Evolutionary conservation across 805 yeast species (phyloP).

Genomic region (Candida sonorensis): DNA sequence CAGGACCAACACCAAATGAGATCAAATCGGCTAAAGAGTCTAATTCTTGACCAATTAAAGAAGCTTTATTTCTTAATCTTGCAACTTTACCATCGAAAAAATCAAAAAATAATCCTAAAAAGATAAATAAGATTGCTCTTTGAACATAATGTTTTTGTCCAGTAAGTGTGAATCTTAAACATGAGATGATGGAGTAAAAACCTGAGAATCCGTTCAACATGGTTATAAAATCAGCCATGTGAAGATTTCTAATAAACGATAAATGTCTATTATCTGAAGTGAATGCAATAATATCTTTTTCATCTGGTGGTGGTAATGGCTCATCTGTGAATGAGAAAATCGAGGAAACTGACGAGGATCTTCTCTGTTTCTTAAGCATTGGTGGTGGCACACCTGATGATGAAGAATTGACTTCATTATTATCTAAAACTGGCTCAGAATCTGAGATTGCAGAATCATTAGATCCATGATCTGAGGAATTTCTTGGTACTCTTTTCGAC

Average conservation of each 20-base stretch:
- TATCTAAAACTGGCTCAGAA: constrained; percentile 7
- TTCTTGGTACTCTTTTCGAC: constrained; percentile 9
- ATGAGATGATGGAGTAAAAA: constrained; percentile 81
- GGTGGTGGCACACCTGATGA: constrained; percentile 1
- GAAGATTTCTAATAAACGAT: constrained; percentile 78
- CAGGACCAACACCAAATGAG: constrained; percentile 95
- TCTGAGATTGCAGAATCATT: constrained; percentile 22
- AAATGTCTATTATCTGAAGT: constrained; percentile 81
- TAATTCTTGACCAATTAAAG: constrained; percentile 94
- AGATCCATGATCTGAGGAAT: constrained; percentile 4
- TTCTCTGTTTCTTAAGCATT: constrained; percentile 12
- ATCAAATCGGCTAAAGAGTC: constrained; percentile 94
- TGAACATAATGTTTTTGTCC: constrained; percentile 65
- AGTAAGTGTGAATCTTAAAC: constrained; percentile 73
- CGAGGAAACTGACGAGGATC: constrained; percentile 31
- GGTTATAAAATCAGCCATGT: constrained; percentile 94
- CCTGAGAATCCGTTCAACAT: constrained; percentile 92
- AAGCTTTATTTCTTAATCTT: constrained; percentile 82
- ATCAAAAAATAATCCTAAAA: constrained; percentile 91
- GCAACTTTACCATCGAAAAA: constrained; percentile 98
- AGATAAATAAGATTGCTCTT: constrained; percentile 81
- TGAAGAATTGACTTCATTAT: too few species aligned
- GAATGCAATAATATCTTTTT: constrained; percentile 69
- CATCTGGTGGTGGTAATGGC: constrained; percentile 71
- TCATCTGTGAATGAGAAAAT: constrained; percentile 47